A percentile compares a stretch with the other conserved stretches of the same genome.
Conservation (phyloP, 2,329 filamentous ascomycete genomes). For the Amesomyces nigricolor region DNA sequence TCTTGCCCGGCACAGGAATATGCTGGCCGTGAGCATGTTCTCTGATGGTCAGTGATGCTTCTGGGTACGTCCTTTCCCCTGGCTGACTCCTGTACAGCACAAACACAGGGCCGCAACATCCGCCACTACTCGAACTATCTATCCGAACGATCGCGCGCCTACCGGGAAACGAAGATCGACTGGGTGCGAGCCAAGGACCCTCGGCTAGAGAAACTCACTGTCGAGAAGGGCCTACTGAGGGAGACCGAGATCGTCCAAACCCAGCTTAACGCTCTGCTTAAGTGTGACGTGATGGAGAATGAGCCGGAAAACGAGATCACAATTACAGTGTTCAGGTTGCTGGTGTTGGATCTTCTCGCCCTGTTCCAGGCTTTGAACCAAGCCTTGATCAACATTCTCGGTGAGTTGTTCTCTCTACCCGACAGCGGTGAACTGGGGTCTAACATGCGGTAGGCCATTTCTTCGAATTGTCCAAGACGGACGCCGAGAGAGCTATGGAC, state of each 20-base stretch:
- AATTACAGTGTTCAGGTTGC: constrained; percentile 82
- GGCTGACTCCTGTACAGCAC: constrained; percentile 50
- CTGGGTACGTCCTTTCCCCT: background rate
- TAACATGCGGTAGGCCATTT: constrained; percentile 65
- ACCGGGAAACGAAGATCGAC: constrained; percentile 77
- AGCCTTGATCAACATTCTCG: constrained; percentile 92
- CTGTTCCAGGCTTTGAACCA: constrained; percentile 95
- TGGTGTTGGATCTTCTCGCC: constrained; percentile 83
- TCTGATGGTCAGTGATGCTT: constrained; percentile 68
- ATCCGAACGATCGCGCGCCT: constrained; percentile 73
- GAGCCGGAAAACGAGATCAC: constrained; percentile 97
- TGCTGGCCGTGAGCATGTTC: constrained; percentile 83
- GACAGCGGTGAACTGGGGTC: constrained; percentile 6
- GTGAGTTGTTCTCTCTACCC: constrained; percentile 45
- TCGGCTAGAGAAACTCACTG: constrained; percentile 74
- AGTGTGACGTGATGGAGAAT: constrained; percentile 80
- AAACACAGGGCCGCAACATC: constrained; percentile 93
- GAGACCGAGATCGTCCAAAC: constrained; percentile 88
- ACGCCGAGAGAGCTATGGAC: constrained; percentile 83
- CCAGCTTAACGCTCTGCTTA: constrained; percentile 77
- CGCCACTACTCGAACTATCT: constrained; percentile 87
- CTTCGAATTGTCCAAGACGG: constrained; percentile 94
- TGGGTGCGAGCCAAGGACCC: constrained; percentile 81
- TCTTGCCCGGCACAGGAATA: constrained; percentile 73
- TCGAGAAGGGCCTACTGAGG: constrained; percentile 86